Evolutionary conservation across 495 filamentous ascomycete species (phyloP), one percentile per base, ranked within the genome.

Genomic region (Penicillium bialowiezense): DNA sequence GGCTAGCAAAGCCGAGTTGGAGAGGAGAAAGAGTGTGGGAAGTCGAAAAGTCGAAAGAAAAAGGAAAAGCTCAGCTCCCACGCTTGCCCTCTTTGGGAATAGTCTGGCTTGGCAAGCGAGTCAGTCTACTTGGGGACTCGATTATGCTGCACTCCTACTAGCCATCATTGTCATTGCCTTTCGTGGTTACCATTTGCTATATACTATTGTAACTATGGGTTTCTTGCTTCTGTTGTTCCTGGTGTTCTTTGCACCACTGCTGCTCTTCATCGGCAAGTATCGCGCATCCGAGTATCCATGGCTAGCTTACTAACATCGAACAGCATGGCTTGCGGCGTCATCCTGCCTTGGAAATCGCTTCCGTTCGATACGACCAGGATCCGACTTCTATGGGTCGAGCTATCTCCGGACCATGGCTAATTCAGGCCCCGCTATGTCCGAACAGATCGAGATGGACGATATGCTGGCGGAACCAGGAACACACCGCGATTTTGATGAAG

Each of bases 361-460:
- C 53, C 75, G 78, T n/a, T 60, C 64, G 7, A 47, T 62, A 14
- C 64, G 68, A 19, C 62, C 72, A 13, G 68, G 70, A 3, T 43
- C 70, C 15, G 74, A 71, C 15, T 54, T 72, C 6, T 85, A 77
- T 52, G 81, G 77, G 21, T 60, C 76, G 46, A 72, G 71, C 41
- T 84, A 84, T 50, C 67, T 80, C 13, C 72, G 80, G 28, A 73
- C 68, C 19, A 78, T 84, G 70, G 73, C 72, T 3, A 73, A 71
- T 41, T 71, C 73, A 8, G 77, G 73, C 7, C 63, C 75, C 29
- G 76, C 71, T n/a, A 74, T 78, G 60, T 84, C 78, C 59, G 80
- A 84, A 60, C 81, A 83, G 50, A 81, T 85, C 54, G 82, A 84
- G 55, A 68, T 84, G 73, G 71, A 82, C 32, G 75, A 82, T 49